Conservation (phyloP, 768 basidiomycete species). For the Coprinellus micaceus region DNA sequence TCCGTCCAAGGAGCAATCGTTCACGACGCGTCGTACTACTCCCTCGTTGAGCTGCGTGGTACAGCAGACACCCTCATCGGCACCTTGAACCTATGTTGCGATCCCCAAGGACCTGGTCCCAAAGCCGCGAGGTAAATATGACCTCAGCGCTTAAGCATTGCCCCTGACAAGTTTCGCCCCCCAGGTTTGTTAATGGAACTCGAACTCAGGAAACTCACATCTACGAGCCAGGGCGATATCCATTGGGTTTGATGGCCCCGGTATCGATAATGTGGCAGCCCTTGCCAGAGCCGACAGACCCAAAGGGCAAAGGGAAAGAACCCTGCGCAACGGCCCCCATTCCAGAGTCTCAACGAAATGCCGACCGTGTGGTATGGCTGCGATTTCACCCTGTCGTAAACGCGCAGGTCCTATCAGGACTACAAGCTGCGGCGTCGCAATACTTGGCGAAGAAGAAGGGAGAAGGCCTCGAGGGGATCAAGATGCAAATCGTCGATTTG, state of each 20-base stretch:
- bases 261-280: conserved; percentile 73
- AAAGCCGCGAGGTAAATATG: conserved; percentile 53
- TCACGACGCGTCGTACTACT: conserved; percentile 87
- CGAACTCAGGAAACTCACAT: conserved; percentile 64
- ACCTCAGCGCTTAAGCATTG: background rate
- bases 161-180: too few relatives aligned
- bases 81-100: conserved; percentile 55
- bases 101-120: conserved; percentile 60
- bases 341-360: conserved; percentile 21
- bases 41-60: conserved; percentile 71
- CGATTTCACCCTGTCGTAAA: conserved; percentile 75
- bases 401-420: conserved; percentile 47
- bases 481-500: conserved; percentile 69
- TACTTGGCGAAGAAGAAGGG: conserved; percentile 21
- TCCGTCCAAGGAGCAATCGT: conserved; percentile 80
- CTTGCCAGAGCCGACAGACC: conserved; percentile 5
- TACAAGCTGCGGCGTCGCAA: conserved; percentile 50
- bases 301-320: conserved; percentile 14
- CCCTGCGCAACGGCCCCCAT: conserved; percentile 1
- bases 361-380: conserved; percentile 54
- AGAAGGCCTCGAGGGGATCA: conserved; percentile 21
- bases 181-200: conserved; percentile 63
- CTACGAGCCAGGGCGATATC: conserved; percentile 63
- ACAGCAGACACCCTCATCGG: conserved; percentile 49
- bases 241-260: conserved; percentile 68